Conservation (phyloP, 495 filamentous ascomycete species). For the Penicillium silybi region DNA sequence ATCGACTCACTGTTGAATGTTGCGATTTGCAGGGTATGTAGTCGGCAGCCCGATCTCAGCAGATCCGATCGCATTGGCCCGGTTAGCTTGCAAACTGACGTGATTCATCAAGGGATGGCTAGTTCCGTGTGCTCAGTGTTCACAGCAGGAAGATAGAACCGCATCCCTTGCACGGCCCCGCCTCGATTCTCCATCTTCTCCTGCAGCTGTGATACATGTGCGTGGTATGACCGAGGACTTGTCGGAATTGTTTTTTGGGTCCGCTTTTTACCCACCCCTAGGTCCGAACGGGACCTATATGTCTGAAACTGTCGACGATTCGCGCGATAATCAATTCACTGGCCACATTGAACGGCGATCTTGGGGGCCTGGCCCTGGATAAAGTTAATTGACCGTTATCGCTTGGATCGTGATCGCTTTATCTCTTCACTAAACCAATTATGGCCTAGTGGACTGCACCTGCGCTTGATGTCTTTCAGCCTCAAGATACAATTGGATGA, state of each 20-base stretch:
- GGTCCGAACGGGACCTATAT: neutral
- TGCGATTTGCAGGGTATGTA: neutral
- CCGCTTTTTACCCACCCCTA: neutral
- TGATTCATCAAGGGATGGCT: constrained; percentile 16
- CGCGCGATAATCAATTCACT: neutral
- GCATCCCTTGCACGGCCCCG: constrained; percentile 16
- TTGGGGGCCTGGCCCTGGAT: neutral
- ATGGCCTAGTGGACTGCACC: neutral
- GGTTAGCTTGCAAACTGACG: constrained; percentile 12
- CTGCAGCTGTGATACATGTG: neutral
- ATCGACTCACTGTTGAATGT: constrained; percentile 7
- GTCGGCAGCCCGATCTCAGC: neutral
- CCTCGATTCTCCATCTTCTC: neutral
- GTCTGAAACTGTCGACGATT: neutral
- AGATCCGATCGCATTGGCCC: constrained; percentile 1
- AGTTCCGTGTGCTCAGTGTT: neutral
- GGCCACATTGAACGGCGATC: neutral
- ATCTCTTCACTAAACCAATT: neutral
- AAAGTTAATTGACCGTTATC: neutral
- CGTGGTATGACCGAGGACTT: neutral
- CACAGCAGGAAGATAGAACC: neutral
- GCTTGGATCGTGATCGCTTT: neutral
- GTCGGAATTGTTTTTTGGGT: too few species aligned
- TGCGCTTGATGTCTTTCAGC: neutral
- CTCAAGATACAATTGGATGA: neutral